These are phyloP conservation scores for Ceratobasidium sp. DNA, from an alignment of 1,284 basidiomycete species.

Conservation along the genomic window DNA sequence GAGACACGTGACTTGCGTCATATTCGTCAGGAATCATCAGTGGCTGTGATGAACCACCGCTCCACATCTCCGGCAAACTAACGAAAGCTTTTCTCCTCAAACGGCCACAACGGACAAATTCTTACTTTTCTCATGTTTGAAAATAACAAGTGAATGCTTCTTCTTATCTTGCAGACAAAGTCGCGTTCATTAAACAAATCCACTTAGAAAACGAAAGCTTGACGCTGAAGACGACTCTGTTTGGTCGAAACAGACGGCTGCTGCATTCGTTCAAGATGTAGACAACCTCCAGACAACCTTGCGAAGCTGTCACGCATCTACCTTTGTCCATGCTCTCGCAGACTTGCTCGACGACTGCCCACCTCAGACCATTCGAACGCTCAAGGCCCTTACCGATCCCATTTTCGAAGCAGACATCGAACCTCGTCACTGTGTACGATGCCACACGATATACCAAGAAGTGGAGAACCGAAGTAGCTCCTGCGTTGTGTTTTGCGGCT, in stretches of 20 bases:
- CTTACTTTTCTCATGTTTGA: no score
- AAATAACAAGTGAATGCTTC: no score
- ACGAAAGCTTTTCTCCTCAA: no score
- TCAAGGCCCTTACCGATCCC: neutral
- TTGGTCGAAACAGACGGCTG: neutral
- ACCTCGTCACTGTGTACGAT: neutral
- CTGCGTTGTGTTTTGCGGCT: neutral
- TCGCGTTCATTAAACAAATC: no score
- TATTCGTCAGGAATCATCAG: no score
- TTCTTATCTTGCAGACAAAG: no score
- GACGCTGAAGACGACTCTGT: neutral
- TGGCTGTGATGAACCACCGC: no score
- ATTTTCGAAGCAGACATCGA: neutral
- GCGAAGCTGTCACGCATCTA: neutral
- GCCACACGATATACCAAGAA: slow-evolving; percentile 1
- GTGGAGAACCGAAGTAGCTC: neutral
- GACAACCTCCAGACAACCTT: neutral
- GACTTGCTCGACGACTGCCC: neutral
- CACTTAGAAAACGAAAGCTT: slow-evolving; percentile 4
- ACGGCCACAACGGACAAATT: no score
- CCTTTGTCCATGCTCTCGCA: neutral
- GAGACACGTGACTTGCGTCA: no score
- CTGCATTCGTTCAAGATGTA: neutral
- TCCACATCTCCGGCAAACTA: no score
- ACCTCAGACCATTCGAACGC: neutral